Conservation (phyloP, 169 alveolate genomes). For the Plasmodium gonderi region DNA sequence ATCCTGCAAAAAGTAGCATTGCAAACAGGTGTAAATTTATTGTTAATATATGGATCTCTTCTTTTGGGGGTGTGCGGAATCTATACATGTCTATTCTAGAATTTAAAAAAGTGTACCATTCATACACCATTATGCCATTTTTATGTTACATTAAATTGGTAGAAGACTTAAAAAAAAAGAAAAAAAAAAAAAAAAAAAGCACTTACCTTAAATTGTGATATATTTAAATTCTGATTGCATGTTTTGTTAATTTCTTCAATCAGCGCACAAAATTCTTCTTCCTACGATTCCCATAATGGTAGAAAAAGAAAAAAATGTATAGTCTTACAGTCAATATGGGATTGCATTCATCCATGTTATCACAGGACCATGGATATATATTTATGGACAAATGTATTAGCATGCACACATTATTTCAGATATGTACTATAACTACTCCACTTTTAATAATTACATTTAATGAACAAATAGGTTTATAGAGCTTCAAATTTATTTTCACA, state of each 20-base stretch:
- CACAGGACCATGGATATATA: background rate
- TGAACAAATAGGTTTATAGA: constrained; percentile 66
- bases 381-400: background rate
- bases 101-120: background rate
- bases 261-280: constrained; percentile 44
- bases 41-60: background rate
- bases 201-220: constrained; percentile 66
- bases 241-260: constrained; percentile 71
- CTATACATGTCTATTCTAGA: background rate
- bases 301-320: background rate
- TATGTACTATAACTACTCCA: background rate
- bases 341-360: background rate
- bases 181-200: background rate
- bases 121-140: background rate
- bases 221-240: constrained; percentile 44
- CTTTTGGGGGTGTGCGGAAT: too few relatives aligned
- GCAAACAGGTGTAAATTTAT: background rate
- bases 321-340: background rate
- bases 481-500: constrained; percentile 31
- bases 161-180: background rate
- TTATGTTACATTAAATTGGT: background rate
- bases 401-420: too few relatives aligned
- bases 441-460: constrained; percentile 35
- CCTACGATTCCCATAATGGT: background rate
- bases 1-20: constrained; percentile 14